phyloP scores from a whole-genome alignment of 1,284 basidiomycete species.

The Tilletiopsis washingtonensis region DNA sequence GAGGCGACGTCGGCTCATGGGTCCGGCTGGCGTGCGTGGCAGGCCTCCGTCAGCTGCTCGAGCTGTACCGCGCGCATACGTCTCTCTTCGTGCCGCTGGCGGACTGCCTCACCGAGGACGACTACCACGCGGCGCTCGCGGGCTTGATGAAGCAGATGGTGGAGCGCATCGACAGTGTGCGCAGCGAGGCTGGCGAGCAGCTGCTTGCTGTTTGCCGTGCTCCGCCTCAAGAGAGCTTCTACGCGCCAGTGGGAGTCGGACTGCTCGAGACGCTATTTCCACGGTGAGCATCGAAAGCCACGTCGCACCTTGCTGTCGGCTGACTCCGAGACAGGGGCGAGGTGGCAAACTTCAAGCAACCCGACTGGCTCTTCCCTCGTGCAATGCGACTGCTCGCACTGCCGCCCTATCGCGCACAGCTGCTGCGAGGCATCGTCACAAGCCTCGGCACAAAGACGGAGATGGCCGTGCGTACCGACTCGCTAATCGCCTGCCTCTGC shows the following conservation, averaged over 20 bases:
- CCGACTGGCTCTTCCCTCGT: constrained; percentile 1
- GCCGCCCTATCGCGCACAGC: background rate
- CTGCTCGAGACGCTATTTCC: no score
- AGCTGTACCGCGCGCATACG: constrained; percentile 5
- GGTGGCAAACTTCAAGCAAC: no score
- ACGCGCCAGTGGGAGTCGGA: no score
- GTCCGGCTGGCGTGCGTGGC: constrained; percentile 68
- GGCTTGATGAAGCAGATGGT: constrained; percentile 78
- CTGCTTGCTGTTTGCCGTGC: constrained; percentile 48
- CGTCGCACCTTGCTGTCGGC: no score
- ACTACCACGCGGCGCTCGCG: constrained; percentile 40
- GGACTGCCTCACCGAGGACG: constrained; percentile 2
- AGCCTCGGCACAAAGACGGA: constrained; percentile 1
- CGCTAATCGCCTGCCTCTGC: background rate
- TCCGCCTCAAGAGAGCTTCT: no score
- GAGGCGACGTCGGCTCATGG: constrained; percentile 97
- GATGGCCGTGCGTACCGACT: background rate
- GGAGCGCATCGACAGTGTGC: constrained; percentile 65
- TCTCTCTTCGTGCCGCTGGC: background rate
- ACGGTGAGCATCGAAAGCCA: no score
- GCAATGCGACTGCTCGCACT: constrained; percentile 4
- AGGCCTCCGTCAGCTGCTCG: constrained; percentile 51
- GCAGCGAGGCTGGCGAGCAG: constrained; percentile 1
- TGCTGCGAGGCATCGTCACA: constrained; percentile 3
- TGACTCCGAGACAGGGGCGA: background rate